A percentile compares a stretch with the other conserved stretches of the same genome.
Conservation (phyloP, 2,329 filamentous ascomycete species). For the Arthrobotrys sinensis region DNA sequence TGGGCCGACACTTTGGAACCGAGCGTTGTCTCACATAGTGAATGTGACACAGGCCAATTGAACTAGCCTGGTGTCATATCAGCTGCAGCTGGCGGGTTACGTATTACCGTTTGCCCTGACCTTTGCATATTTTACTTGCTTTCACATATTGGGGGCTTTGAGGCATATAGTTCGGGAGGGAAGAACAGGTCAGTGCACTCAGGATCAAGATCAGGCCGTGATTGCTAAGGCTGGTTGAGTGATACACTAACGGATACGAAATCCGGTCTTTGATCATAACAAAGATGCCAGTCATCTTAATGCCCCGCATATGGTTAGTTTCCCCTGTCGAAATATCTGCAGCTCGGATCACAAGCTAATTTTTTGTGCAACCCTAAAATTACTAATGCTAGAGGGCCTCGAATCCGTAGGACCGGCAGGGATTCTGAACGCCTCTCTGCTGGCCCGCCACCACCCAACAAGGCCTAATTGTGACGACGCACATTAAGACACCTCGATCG, state of each 20-base stretch:
- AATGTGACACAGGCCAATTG: not conserved
- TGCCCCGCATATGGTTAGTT: not conserved
- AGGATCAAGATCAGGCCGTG: too few species aligned
- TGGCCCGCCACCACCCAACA: not conserved
- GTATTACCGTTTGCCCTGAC: not conserved
- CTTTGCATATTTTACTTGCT: too few species aligned
- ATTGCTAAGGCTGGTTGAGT: too few species aligned
- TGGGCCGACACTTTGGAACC: not conserved
- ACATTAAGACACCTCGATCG: not conserved
- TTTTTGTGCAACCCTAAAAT: not conserved
- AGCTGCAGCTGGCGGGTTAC: not conserved
- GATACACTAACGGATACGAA: too few species aligned
- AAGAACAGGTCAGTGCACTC: too few species aligned
- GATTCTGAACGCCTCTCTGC: not conserved
- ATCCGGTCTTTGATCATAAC: not conserved
- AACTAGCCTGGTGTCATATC: too few species aligned
- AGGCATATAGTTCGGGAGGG: too few species aligned
- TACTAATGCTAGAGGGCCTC: not conserved
- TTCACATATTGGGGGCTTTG: too few species aligned
- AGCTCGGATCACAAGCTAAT: conserved; percentile 1
- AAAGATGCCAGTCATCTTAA: not conserved
- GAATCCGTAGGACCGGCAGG: not conserved
- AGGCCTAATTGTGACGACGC: conserved; percentile 16
- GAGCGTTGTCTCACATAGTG: not conserved
- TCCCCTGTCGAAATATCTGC: not conserved